Evolutionary conservation across 2,329 filamentous ascomycete genomes (phyloP).

Genomic region (Trichoderma harzianum): DNA sequence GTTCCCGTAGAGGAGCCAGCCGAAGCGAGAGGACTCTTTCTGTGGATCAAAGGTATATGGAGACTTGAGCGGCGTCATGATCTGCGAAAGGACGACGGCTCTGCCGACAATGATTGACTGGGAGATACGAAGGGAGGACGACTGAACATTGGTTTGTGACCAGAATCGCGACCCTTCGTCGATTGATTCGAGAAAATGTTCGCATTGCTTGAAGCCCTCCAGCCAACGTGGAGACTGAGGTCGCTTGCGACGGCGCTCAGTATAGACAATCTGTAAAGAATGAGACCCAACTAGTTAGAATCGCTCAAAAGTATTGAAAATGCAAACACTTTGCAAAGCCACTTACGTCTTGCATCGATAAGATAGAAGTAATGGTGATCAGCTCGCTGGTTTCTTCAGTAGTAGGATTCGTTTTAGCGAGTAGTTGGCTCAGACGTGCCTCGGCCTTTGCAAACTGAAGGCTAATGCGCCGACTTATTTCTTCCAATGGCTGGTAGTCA

Average conservation of each 20-base stretch:
- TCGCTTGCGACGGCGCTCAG: slow-evolving; percentile 35
- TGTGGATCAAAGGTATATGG: slow-evolving; percentile 29
- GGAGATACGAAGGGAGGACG: slow-evolving; percentile 34
- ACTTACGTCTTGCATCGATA: slow-evolving; percentile 41
- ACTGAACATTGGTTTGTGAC: slow-evolving; percentile 33
- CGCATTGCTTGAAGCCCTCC: slow-evolving; percentile 35
- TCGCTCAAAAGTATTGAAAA: background rate
- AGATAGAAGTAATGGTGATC: slow-evolving; percentile 36
- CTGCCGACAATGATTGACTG: slow-evolving; percentile 40
- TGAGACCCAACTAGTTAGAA: background rate
- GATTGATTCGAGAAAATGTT: slow-evolving; percentile 34
- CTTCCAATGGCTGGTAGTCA: slow-evolving; percentile 36
- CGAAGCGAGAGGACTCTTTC: slow-evolving; percentile 33
- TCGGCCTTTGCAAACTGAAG: slow-evolving; percentile 32
- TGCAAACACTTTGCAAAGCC: background rate
- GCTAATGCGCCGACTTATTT: slow-evolving; percentile 33
- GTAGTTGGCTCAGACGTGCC: slow-evolving; percentile 29
- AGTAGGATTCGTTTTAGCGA: slow-evolving; percentile 24
- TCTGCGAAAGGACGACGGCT: slow-evolving; percentile 38
- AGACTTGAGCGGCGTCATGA: slow-evolving; percentile 34
- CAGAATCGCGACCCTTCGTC: slow-evolving; percentile 38
- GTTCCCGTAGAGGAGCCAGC: slow-evolving; percentile 39
- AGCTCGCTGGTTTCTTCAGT: slow-evolving; percentile 31
- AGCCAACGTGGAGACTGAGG: slow-evolving; percentile 37
- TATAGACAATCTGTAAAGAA: slow-evolving; percentile 33